Conservation (phyloP, 495 filamentous ascomycete species). For the Lepraria neglecta region DNA sequence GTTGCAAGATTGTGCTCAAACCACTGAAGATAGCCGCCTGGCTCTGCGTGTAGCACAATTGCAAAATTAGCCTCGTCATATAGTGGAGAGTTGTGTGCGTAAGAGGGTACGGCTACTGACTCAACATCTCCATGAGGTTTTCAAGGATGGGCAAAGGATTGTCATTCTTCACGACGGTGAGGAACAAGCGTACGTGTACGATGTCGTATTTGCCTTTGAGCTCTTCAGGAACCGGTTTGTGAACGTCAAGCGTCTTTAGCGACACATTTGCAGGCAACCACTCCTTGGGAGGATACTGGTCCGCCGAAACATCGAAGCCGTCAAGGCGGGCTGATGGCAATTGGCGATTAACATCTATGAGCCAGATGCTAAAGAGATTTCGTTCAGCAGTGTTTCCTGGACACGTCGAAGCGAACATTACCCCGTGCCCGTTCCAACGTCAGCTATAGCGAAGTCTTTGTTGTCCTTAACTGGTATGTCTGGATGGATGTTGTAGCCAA, state of each 20-base stretch:
- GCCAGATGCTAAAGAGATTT: slow-evolving; percentile 29
- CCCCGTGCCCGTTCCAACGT: slow-evolving; percentile 35
- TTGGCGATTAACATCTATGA: slow-evolving; percentile 28
- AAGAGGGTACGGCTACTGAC: not conserved
- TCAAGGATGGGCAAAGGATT: slow-evolving; percentile 19
- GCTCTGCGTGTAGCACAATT: slow-evolving; percentile 1
- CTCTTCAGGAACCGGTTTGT: slow-evolving; percentile 17
- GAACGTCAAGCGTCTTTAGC: slow-evolving; percentile 19
- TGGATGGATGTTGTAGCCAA: slow-evolving; percentile 29
- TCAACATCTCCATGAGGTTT: slow-evolving; percentile 21
- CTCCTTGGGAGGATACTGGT: slow-evolving; percentile 17
- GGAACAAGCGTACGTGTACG: slow-evolving; percentile 24
- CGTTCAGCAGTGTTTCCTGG: not conserved
- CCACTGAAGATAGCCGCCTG: slow-evolving; percentile 15
- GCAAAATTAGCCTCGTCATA: not conserved
- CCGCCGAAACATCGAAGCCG: slow-evolving; percentile 25
- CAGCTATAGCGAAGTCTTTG: slow-evolving; percentile 31
- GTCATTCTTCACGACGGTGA: slow-evolving; percentile 19
- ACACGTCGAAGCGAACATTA: too few species aligned
- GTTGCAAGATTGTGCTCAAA: not conserved
- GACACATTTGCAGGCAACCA: slow-evolving; percentile 25
- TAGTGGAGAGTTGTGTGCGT: not conserved
- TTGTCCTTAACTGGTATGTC: slow-evolving; percentile 24
- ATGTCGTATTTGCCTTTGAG: slow-evolving; percentile 25
- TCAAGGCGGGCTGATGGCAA: slow-evolving; percentile 27